phyloP scores from a whole-genome alignment of 371 early-diverging fungal genomes.

The Lichtheimia ornata region DNA sequence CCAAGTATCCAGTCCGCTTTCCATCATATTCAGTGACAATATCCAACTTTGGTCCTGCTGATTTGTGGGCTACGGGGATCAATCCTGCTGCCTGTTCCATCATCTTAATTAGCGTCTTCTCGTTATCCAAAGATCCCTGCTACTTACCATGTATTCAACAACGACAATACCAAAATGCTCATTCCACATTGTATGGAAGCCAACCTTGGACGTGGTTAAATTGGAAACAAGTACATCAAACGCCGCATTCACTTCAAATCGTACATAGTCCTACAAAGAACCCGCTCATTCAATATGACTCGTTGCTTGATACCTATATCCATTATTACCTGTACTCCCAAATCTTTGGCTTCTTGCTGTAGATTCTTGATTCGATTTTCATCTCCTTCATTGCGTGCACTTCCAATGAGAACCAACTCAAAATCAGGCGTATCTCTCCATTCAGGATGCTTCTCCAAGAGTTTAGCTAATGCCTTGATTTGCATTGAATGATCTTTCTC shows the following conservation, averaged over 20 bases:
- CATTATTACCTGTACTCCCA: slow-evolving; percentile 60
- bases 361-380: slow-evolving; percentile 68
- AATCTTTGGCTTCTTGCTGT: slow-evolving; percentile 36
- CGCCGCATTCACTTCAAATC: slow-evolving; percentile 82
- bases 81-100: slow-evolving; percentile 80
- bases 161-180: slow-evolving; percentile 98
- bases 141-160: slow-evolving; percentile 91
- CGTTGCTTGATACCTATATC: neutral
- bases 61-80: slow-evolving; percentile 89
- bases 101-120: neutral
- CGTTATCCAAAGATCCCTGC: neutral
- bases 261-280: slow-evolving; percentile 62
- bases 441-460: slow-evolving; percentile 55
- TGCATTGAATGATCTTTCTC: slow-evolving; percentile 93
- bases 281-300: too few species aligned
- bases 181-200: slow-evolving; percentile 94
- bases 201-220: slow-evolving; percentile 68
- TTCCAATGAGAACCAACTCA: slow-evolving; percentile 72
- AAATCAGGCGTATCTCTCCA: slow-evolving; percentile 33
- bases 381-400: slow-evolving; percentile 84
- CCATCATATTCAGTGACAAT: slow-evolving; percentile 72
- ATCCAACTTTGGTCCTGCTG: slow-evolving; percentile 93
- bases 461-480: slow-evolving; percentile 66
- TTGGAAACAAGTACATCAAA: slow-evolving; percentile 64
- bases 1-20: slow-evolving; percentile 68